These are phyloP conservation scores for Aspergillus clavatus DNA, from an alignment of 2,329 filamentous ascomycete species.

Conservation along the genomic window DNA sequence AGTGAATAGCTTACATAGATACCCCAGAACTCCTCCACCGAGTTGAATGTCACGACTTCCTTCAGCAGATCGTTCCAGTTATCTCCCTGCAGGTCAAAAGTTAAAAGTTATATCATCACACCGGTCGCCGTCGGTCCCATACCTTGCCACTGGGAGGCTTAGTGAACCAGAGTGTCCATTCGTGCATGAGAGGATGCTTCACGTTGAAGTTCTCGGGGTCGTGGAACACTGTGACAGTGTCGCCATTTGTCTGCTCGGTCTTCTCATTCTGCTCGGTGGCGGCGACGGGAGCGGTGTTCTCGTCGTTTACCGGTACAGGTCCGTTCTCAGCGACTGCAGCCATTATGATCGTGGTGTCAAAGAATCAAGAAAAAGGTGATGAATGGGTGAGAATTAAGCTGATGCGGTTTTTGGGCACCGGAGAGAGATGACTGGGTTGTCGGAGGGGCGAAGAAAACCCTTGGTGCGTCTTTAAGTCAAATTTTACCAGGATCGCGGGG, in stretches of 20 bases:
- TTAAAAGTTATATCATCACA: slow-evolving; percentile 6
- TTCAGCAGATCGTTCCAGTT: slow-evolving; percentile 99
- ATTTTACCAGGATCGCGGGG: slow-evolving; percentile 20
- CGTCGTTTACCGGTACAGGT: slow-evolving; percentile 43
- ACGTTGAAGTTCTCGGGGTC: slow-evolving; percentile 99
- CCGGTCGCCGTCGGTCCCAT: slow-evolving; percentile 22
- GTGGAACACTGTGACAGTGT: slow-evolving; percentile 91
- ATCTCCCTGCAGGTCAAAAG: slow-evolving; percentile 62
- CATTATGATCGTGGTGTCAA: slow-evolving; percentile 25
- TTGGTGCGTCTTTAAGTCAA: slow-evolving; percentile 18
- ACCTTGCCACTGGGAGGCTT: slow-evolving; percentile 97
- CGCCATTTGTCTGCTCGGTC: slow-evolving; percentile 35
- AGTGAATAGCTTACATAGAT: slow-evolving; percentile 71
- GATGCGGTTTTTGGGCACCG: slow-evolving; percentile 5
- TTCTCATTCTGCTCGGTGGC: slow-evolving; percentile 35
- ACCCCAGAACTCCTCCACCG: slow-evolving; percentile 99
- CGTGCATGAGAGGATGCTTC: slow-evolving; percentile 95
- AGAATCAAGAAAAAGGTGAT: neutral
- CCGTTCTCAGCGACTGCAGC: slow-evolving; percentile 36
- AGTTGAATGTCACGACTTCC: slow-evolving; percentile 97
- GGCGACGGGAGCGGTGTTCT: slow-evolving; percentile 51
- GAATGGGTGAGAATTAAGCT: neutral
- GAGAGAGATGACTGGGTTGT: slow-evolving; percentile 9
- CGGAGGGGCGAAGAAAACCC: slow-evolving; percentile 13
- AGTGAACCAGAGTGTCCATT: slow-evolving; percentile 99